Evolutionary conservation across 2,329 filamentous ascomycete genomes (phyloP).

Genomic region (Ophiostoma ips): DNA sequence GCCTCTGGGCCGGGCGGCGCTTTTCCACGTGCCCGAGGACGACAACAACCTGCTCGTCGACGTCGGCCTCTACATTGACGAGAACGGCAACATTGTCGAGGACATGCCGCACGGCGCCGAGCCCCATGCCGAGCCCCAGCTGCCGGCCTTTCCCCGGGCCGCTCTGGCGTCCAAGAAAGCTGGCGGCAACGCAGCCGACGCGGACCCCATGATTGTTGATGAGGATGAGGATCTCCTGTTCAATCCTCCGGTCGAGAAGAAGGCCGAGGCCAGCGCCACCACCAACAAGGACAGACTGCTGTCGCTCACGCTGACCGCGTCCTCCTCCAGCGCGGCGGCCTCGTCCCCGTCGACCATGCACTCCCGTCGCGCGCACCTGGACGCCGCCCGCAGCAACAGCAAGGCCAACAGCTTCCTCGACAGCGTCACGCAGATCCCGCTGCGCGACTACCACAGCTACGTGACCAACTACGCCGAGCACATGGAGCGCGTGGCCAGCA

Average conservation of each 20-base stretch:
- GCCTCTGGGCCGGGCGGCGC: conserved; percentile 14
- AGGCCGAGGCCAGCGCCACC: background rate
- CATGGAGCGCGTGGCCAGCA: conserved; percentile 11
- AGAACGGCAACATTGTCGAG: conserved; percentile 14
- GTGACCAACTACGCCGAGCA: conserved; percentile 11
- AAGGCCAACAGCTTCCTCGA: conserved; percentile 11
- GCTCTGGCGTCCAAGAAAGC: background rate
- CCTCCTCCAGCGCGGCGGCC: background rate
- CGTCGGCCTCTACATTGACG: conserved; percentile 21
- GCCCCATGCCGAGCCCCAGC: conserved; percentile 11
- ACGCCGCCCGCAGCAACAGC: background rate
- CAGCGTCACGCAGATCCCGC: conserved; percentile 13
- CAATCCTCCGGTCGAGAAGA: background rate
- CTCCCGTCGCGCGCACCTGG: conserved; percentile 1
- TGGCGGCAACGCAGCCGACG: background rate
- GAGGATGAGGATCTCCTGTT: conserved; percentile 7
- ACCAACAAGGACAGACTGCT: background rate
- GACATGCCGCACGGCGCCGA: conserved; percentile 5
- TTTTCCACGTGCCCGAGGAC: conserved; percentile 29
- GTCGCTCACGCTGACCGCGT: background rate
- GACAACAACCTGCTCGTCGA: conserved; percentile 24
- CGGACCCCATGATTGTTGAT: conserved; percentile 5
- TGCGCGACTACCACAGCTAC: conserved; percentile 10
- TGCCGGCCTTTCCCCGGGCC: conserved; percentile 6
- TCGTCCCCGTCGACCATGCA: background rate